phyloP scores from a whole-genome alignment of 305 asterid species.

The Solanum hybrid region DNA sequence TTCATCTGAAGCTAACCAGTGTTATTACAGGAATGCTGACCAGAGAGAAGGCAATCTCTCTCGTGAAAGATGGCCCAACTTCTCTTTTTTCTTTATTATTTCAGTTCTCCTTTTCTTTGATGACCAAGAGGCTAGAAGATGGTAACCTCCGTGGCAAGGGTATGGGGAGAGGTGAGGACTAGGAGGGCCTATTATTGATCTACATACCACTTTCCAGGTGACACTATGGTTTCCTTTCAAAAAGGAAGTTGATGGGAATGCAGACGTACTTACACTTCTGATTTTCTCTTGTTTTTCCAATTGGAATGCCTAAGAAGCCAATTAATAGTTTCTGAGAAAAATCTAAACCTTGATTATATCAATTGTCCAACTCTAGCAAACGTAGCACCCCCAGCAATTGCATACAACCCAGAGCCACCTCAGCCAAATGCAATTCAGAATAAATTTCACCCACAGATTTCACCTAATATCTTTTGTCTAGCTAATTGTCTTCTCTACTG shows the following conservation, averaged over 20 bases:
- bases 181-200: background rate
- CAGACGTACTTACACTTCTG: background rate
- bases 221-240: background rate
- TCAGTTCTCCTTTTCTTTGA: background rate
- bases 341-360: background rate
- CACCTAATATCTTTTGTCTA: background rate
- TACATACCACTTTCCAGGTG: background rate
- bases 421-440: background rate
- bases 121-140: background rate
- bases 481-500: background rate
- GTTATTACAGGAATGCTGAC: background rate
- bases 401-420: background rate
- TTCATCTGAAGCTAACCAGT: background rate
- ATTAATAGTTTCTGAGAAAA: background rate
- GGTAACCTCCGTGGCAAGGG: background rate
- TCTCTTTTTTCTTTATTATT: background rate
- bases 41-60: background rate
- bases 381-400: background rate
- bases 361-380: background rate
- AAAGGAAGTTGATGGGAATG: background rate
- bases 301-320: background rate
- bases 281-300: background rate
- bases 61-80: background rate
- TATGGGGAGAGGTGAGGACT: background rate
- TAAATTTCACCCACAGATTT: background rate